Base-by-base conservation (phyloP, 1,139 yeast species). In the Pichia sp. region DNA sequence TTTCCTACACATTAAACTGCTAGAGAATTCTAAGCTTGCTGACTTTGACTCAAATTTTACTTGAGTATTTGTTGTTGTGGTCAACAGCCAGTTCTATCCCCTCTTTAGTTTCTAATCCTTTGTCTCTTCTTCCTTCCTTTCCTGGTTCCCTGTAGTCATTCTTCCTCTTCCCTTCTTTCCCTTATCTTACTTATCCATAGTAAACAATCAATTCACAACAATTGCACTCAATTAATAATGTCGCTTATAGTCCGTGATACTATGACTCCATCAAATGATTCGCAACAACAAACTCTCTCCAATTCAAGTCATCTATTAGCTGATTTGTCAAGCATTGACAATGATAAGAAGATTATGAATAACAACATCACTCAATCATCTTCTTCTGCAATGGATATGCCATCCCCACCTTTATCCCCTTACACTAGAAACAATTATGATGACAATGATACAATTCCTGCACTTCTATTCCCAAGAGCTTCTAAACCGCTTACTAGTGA, bases 391-490 rank as follows among this genome's bases (percentile, higher is more conserved):
- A 21, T 34, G 12, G 48, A 52, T 32, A 77, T 80, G 49, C 79
- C 83, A 46, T 81, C 87, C 2, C 88, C 88, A 12, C 88, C 88
- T 36, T 67, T 81, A 52, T 81, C 86, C 2, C 88, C 88, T 42
- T 77, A 75, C 59, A 80, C 74, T 44, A 57, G 66, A 41, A 47
- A 54, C 40, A 44, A 51, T 18, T 61, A 55, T 34, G 61, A 60
- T 38, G 55, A 53, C 35, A 59, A 58, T 45, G 52, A 58, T 6
- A 56, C 56, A 40, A 57, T 62, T 40, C 60, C 65, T 17, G 54
- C 55, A 20, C 40, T 61, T 21, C 37, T 59, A 12, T 57, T 60
- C 42, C 59, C 65, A 17, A 59, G 56, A 35, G 56, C 62, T 18
- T 40, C 58, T 2, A 53, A 48, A 36, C 52, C 56, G n/a, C 22